Evolutionary conservation across 2,329 filamentous ascomycete species (phyloP).

Genomic region (Coniochaeta ligniaria): DNA sequence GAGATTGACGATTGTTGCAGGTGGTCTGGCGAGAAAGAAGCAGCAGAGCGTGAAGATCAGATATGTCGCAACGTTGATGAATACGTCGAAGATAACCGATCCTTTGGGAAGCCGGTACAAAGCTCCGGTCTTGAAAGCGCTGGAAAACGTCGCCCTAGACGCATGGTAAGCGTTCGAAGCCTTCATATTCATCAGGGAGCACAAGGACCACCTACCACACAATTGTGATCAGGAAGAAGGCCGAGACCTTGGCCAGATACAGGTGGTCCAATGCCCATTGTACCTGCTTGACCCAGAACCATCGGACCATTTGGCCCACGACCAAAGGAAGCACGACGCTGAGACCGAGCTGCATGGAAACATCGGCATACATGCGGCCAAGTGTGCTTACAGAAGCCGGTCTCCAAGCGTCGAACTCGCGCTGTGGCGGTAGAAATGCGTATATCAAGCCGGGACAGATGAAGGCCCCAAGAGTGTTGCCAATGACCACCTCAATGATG

Average conservation of each 20-base stretch:
- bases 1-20: slow-evolving; percentile 20
- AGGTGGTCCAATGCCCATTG: slow-evolving; percentile 45
- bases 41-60: slow-evolving; percentile 56
- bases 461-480: slow-evolving; percentile 63
- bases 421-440: slow-evolving; percentile 46
- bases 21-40: slow-evolving; percentile 40
- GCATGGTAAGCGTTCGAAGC: background rate
- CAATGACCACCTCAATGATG: slow-evolving; percentile 62
- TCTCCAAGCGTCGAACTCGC: slow-evolving; percentile 47
- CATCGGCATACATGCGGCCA: slow-evolving; percentile 54
- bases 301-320: slow-evolving; percentile 53
- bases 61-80: slow-evolving; percentile 60
- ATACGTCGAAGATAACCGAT: slow-evolving; percentile 59
- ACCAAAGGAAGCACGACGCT: slow-evolving; percentile 59
- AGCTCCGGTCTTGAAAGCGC: slow-evolving; percentile 56
- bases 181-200: background rate
- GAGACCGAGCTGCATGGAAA: slow-evolving; percentile 62
- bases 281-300: slow-evolving; percentile 40
- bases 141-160: slow-evolving; percentile 59
- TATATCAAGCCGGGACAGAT: slow-evolving; percentile 57
- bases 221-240: slow-evolving; percentile 37
- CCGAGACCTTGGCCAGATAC: slow-evolving; percentile 42
- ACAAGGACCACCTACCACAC: slow-evolving; percentile 32
- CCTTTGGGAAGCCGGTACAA: slow-evolving; percentile 49
- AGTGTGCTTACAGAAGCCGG: slow-evolving; percentile 45